These are phyloP conservation scores for Amaranthus tricolor DNA, from an alignment of 179 eudicot species.

Conservation along the genomic window DNA sequence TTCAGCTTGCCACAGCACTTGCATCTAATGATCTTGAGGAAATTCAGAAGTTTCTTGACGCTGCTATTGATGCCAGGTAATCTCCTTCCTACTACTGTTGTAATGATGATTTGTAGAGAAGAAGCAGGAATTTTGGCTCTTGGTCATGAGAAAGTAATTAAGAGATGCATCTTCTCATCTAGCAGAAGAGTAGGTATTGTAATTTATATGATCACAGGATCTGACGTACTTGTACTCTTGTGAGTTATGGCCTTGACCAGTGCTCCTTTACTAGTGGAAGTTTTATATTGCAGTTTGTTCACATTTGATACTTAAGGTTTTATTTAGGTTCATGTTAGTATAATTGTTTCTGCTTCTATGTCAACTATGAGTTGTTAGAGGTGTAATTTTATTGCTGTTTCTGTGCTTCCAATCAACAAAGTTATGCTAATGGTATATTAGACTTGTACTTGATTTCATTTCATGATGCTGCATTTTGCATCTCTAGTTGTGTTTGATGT, in stretches of 20 bases:
- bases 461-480: not conserved
- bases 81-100: conserved; percentile 18
- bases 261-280: not conserved
- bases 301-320: not conserved
- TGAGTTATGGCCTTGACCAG: conserved; percentile 1
- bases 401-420: not conserved
- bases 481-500: not conserved
- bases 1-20: conserved; percentile 84
- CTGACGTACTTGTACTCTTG: not conserved
- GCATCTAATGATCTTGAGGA: conserved; percentile 87
- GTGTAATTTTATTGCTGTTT: not conserved
- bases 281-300: conserved; percentile 2
- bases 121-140: not conserved
- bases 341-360: not conserved
- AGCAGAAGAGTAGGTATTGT: not conserved
- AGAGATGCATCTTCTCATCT: not conserved
- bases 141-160: not conserved
- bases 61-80: conserved; percentile 70
- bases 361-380: not conserved
- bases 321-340: not conserved
- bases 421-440: not conserved
- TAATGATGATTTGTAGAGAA: not conserved
- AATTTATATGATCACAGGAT: not conserved
- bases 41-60: conserved; percentile 90
- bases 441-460: not conserved